Conservation (phyloP, 2,329 filamentous ascomycete species). For the Ophiostoma sp. region DNA sequence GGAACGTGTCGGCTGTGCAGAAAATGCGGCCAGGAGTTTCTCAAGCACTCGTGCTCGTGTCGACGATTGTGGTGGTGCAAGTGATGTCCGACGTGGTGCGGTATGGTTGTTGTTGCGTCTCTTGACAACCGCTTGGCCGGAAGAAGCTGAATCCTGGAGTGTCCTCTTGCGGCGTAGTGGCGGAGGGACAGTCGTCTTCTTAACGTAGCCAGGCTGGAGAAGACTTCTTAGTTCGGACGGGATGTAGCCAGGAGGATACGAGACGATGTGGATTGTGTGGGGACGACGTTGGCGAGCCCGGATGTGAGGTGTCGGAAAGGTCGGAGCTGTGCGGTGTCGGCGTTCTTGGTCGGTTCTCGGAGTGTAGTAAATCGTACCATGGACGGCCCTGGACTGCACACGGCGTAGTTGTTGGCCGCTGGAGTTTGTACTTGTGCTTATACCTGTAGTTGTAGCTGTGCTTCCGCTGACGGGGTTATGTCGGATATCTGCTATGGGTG, state of each 20-base stretch:
- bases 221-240: slow-evolving; percentile 41
- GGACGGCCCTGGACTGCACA: slow-evolving; percentile 30
- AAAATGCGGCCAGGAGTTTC: slow-evolving; percentile 37
- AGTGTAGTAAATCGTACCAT: slow-evolving; percentile 35
- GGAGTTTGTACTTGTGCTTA: neutral
- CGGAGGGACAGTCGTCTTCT: neutral
- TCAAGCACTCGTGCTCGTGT: slow-evolving; percentile 32
- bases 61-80: neutral
- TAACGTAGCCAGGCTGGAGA: slow-evolving; percentile 11
- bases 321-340: slow-evolving; percentile 32
- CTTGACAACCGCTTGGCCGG: neutral
- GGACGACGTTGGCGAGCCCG: slow-evolving; percentile 53
- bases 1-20: neutral
- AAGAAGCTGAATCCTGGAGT: neutral
- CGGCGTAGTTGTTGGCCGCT: neutral
- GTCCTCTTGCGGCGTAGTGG: neutral
- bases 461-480: slow-evolving; percentile 3
- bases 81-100: neutral
- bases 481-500: slow-evolving; percentile 12
- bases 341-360: slow-evolving; percentile 29
- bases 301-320: slow-evolving; percentile 46
- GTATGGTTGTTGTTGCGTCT: neutral
- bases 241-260: slow-evolving; percentile 46
- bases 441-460: neutral
- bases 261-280: slow-evolving; percentile 57